phyloP scores from a whole-genome alignment of 345 rosid species.

The Anastatica hierochuntica region DNA sequence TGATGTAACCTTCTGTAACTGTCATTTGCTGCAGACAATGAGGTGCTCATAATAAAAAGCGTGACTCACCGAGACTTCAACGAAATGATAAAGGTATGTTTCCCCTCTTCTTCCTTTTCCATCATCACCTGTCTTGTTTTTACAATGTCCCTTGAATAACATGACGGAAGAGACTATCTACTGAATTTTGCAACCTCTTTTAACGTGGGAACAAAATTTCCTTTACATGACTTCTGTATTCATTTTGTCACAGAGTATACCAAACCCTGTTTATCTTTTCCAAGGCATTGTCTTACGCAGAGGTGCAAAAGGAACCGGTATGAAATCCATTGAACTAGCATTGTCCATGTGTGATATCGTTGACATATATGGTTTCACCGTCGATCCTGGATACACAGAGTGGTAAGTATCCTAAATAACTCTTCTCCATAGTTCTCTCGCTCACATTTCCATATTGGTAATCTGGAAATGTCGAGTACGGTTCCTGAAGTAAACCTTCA shows the following conservation, averaged over 20 bases:
- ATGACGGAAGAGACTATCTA: no score
- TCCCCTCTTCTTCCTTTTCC: neutral
- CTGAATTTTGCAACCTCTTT: neutral
- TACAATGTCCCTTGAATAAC: neutral
- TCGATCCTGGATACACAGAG: constrained; percentile 98
- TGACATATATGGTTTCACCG: constrained; percentile 91
- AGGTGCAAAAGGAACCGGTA: constrained; percentile 99
- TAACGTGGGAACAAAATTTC: neutral
- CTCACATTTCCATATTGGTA: no score
- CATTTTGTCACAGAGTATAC: constrained; percentile 58
- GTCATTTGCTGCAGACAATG: constrained; percentile 54
- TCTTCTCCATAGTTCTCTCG: neutral
- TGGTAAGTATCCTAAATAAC: constrained; percentile 39
- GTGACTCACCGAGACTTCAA: constrained; percentile 83
- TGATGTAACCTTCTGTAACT: constrained; percentile 18
- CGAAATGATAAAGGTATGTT: constrained; percentile 76
- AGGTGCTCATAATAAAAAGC: constrained; percentile 93
- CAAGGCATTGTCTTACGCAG: constrained; percentile 91
- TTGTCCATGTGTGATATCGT: constrained; percentile 93
- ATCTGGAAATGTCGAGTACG: no score
- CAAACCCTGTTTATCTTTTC: constrained; percentile 97
- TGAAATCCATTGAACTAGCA: constrained; percentile 92
- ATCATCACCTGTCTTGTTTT: no score
- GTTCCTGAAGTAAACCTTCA: no score
- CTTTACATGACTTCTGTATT: neutral